Base-by-base conservation (phyloP, 176 grass and related monocot species). In the Phoenix dactylifera region DNA sequence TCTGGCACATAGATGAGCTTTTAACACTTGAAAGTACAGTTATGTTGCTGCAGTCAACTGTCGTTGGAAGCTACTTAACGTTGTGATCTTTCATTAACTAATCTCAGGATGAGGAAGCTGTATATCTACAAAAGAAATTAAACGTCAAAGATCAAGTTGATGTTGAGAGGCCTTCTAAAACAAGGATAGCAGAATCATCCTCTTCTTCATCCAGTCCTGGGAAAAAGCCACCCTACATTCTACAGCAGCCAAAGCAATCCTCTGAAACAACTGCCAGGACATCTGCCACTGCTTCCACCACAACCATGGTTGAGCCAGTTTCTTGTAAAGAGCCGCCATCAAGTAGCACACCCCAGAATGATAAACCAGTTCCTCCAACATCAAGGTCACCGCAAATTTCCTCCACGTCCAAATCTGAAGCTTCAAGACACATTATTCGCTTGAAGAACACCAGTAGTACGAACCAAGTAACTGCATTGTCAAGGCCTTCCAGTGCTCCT, bases 401-500 rank as follows among this genome's bases (percentile, higher is more conserved):
- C 16, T 50, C 56, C 30, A 53, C 52, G 49, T 77, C 76, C 59
- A 58, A 57, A 35, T 74, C 66, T 51, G 82, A 80, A 70, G 49
- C 52, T 71, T 65, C 4, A 32, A 78, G 84, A 69, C 62, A 26
- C 18, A 51, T 49, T 18, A 35, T 51, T 66, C 63, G 26, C 1
- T 52, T 55, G 73, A 82, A 75, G 59, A 22, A 4, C 65, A 80
- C 57, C 66, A 63, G 58, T 50, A 29, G 39, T 26, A 39, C 66
- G 51, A 60, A 67, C 32, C 60, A 79, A 72, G 69, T 24, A 51
- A 67, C 57, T 54, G 18, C 63, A 54, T 26, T 74, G 60, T 74
- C 86, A 49, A 89, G 86, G 77, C 77, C 86, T 76, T 87, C 75
- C 60, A 89, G 74, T 80, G 90, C 83, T 57, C 83, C 83, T 60